Percentiles rank a stretch among this genome's conserved stretches.
phyloP scores from a whole-genome alignment of 1,139 yeast species.

The Taphrina deformans region DNA sequence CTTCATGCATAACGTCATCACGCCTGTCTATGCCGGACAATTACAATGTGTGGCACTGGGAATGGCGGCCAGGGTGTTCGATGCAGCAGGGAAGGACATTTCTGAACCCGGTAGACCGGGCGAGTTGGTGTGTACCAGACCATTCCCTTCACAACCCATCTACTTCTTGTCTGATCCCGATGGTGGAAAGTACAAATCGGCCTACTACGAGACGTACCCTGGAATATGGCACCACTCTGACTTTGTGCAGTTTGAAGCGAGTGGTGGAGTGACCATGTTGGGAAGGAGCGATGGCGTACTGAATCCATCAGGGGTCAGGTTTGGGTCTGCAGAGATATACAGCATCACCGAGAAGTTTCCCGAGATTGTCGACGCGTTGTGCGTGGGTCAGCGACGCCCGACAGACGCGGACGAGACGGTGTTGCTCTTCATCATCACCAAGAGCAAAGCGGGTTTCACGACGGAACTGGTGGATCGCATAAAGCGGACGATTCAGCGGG shows the following conservation, averaged over 20 bases:
- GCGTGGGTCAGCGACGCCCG: conserved; percentile 40
- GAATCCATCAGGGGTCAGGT: conserved; percentile 40
- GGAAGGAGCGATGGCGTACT: conserved; percentile 41
- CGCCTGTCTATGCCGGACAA: conserved; percentile 40
- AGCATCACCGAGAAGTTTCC: conserved; percentile 38
- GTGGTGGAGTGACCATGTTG: conserved; percentile 39
- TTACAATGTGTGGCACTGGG: conserved; percentile 40
- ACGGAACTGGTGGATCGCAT: conserved; percentile 34
- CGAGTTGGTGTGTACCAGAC: conserved; percentile 39
- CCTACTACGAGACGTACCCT: conserved; percentile 39
- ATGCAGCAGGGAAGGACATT: conserved; percentile 36
- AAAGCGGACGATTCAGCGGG: conserved; percentile 36
- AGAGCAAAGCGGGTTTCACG: conserved; percentile 27
- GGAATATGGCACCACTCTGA: conserved; percentile 41
- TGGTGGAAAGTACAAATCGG: conserved; percentile 36
- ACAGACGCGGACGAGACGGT: conserved; percentile 39
- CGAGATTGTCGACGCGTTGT: conserved; percentile 39
- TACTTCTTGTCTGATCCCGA: conserved; percentile 39
- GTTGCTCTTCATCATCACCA: conserved; percentile 38
- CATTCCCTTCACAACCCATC: conserved; percentile 41
- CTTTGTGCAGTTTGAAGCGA: conserved; percentile 38
- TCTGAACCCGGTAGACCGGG: conserved; percentile 37
- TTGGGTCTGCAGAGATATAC: conserved; percentile 41
- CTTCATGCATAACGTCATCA: conserved; percentile 39
- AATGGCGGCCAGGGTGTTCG: conserved; percentile 40